Evolutionary conservation across 2,329 filamentous ascomycete genomes (phyloP).

Genomic region (Aspergillaceae sp.): DNA sequence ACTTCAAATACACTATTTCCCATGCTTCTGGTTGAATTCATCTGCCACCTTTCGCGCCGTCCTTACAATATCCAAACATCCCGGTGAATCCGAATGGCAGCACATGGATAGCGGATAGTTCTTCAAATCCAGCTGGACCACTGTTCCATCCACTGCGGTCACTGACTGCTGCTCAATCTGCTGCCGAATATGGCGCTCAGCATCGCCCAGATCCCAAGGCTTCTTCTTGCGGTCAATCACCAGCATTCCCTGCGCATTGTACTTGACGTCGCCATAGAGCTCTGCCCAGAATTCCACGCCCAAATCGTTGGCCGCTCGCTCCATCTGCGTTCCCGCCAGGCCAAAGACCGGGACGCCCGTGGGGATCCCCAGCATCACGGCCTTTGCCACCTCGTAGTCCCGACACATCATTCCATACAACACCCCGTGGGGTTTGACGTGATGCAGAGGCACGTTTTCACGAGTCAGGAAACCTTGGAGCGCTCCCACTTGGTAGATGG

Average conservation of each 20-base stretch:
- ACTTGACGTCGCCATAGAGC: slow-evolving; percentile 50
- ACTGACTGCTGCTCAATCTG: slow-evolving; percentile 36
- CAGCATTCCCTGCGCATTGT: slow-evolving; percentile 41
- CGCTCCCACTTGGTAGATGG: slow-evolving; percentile 56
- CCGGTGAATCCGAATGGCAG: slow-evolving; percentile 42
- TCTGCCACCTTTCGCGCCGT: slow-evolving; percentile 33
- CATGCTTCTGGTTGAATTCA: slow-evolving; percentile 33
- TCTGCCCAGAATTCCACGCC: slow-evolving; percentile 48
- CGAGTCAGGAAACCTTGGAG: slow-evolving; percentile 51
- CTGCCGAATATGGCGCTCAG: slow-evolving; percentile 34
- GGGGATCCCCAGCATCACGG: slow-evolving; percentile 47
- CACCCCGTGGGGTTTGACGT: slow-evolving; percentile 56
- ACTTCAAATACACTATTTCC: slow-evolving; percentile 2
- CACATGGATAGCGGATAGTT: slow-evolving; percentile 38
- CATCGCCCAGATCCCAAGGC: slow-evolving; percentile 34
- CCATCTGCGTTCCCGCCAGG: slow-evolving; percentile 47
- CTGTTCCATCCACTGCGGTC: slow-evolving; percentile 34
- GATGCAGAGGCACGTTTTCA: slow-evolving; percentile 49
- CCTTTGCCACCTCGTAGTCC: slow-evolving; percentile 44
- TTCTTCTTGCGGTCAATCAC: slow-evolving; percentile 54
- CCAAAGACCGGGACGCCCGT: slow-evolving; percentile 46
- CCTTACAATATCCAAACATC: slow-evolving; percentile 37
- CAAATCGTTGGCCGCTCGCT: slow-evolving; percentile 46
- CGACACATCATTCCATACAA: slow-evolving; percentile 51
- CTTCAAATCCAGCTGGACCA: slow-evolving; percentile 32